Conservation (phyloP, 1,284 basidiomycete genomes). For the Caloboletus firmus region DNA sequence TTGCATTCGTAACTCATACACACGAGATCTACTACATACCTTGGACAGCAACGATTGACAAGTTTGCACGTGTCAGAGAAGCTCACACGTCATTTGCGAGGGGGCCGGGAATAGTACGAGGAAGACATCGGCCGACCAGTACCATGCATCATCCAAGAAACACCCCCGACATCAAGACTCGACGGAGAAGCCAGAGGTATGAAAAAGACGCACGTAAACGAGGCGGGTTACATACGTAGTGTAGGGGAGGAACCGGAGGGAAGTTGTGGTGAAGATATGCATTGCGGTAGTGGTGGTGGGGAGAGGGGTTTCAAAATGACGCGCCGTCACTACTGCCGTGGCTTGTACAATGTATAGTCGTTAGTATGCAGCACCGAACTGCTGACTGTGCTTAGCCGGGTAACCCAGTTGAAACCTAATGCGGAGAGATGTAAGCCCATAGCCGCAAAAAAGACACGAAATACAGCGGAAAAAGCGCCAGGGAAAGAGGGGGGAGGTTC, state of each 20-base stretch:
- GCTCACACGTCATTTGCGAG: not conserved
- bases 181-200: not conserved
- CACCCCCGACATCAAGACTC: not conserved
- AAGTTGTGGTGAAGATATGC: not conserved
- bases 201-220: not conserved
- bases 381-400: slow-evolving; percentile 27
- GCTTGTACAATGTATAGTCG: slow-evolving; percentile 33
- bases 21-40: not conserved
- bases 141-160: slow-evolving; percentile 3
- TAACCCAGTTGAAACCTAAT: slow-evolving; percentile 45
- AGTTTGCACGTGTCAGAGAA: not conserved
- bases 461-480: too few relatives aligned
- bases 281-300: too few relatives aligned
- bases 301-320: slow-evolving; percentile 10
- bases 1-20: not conserved
- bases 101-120: not conserved
- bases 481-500: slow-evolving; percentile 14
- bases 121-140: not conserved
- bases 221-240: not conserved
- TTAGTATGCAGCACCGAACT: slow-evolving; percentile 22
- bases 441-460: not conserved
- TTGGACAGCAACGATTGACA: not conserved
- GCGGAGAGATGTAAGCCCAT: not conserved
- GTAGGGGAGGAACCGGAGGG: not conserved
- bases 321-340: slow-evolving; percentile 17